These are phyloP conservation scores for Sarocladiaceae sp. DNA, from an alignment of 2,329 filamentous ascomycete species.

Conservation along the genomic window DNA sequence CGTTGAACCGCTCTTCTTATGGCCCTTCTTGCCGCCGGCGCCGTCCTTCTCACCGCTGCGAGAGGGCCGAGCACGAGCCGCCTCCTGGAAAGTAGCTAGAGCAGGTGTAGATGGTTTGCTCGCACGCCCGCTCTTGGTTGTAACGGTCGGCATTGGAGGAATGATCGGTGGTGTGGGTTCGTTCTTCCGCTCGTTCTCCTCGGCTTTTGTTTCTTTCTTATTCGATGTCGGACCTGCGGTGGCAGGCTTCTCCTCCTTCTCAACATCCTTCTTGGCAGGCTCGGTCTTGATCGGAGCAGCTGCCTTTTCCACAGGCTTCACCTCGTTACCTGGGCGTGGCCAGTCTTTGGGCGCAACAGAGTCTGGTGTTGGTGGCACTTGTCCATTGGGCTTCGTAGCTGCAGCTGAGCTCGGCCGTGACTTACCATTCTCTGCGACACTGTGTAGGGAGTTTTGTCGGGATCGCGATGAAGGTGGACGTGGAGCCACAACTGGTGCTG, in stretches of 20 bases:
- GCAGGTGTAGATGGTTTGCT: slow-evolving; percentile 65
- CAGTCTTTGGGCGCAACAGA: slow-evolving; percentile 23
- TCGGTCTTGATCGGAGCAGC: slow-evolving; percentile 27
- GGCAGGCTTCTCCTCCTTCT: slow-evolving; percentile 21
- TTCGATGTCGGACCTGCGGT: slow-evolving; percentile 23
- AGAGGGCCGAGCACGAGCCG: slow-evolving; percentile 48
- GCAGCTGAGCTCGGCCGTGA: slow-evolving; percentile 55
- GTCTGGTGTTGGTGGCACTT: slow-evolving; percentile 34
- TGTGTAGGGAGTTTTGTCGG: slow-evolving; percentile 69
- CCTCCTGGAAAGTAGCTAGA: slow-evolving; percentile 55
- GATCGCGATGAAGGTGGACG: slow-evolving; percentile 66
- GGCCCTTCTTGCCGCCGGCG: slow-evolving; percentile 45
- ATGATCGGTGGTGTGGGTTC: slow-evolving; percentile 44
- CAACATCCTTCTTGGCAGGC: slow-evolving; percentile 27
- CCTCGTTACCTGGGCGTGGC: slow-evolving; percentile 32
- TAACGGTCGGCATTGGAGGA: slow-evolving; percentile 40
- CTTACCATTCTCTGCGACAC: slow-evolving; percentile 49
- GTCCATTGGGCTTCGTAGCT: slow-evolving; percentile 58
- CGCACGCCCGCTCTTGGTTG: slow-evolving; percentile 61
- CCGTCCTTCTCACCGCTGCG: slow-evolving; percentile 44
- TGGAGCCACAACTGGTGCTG: slow-evolving; percentile 50
- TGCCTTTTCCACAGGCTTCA: slow-evolving; percentile 49
- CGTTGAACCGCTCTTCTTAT: slow-evolving; percentile 51
- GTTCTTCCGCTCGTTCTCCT: slow-evolving; percentile 31
- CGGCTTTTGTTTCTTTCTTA: slow-evolving; percentile 40